phyloP scores from a whole-genome alignment of 768 basidiomycete genomes.

The Serendipita sp. region DNA sequence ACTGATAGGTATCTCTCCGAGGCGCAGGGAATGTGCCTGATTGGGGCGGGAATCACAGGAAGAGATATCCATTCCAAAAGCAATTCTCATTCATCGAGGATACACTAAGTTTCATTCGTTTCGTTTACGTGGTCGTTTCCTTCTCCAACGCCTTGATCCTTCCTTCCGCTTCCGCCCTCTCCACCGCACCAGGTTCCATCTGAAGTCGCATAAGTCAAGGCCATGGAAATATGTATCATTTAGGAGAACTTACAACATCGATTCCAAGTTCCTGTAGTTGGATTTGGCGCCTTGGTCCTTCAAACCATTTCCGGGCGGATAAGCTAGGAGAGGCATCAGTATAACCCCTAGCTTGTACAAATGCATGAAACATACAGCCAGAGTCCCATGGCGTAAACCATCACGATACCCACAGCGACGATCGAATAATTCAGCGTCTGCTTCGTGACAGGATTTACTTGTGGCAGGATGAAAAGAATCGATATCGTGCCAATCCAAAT shows the following conservation, averaged over 20 bases:
- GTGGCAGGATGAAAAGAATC: slow-evolving; percentile 56
- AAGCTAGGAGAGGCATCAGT: slow-evolving; percentile 13
- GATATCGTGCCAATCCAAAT: slow-evolving; percentile 57
- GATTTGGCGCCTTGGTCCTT: slow-evolving; percentile 52
- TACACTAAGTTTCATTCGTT: no score
- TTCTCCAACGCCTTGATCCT: not conserved
- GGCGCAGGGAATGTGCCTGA: no score
- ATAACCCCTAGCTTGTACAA: no score
- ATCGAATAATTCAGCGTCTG: slow-evolving; percentile 62
- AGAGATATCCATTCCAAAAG: no score
- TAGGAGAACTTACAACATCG: slow-evolving; percentile 18
- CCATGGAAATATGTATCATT: not conserved
- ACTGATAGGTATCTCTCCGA: no score
- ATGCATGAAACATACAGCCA: slow-evolving; percentile 27
- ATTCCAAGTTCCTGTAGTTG: slow-evolving; percentile 33
- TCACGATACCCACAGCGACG: slow-evolving; percentile 60
- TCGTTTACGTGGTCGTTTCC: not conserved
- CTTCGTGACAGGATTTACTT: slow-evolving; percentile 49
- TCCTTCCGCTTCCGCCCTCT: slow-evolving; percentile 12
- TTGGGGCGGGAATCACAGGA: no score
- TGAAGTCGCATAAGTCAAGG: not conserved
- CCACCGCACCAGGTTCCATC: slow-evolving; percentile 22
- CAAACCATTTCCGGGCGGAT: slow-evolving; percentile 58
- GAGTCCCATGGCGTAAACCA: slow-evolving; percentile 44
- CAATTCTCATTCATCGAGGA: no score